Conservation (phyloP, 176 grass and related monocot species). For the Saccharum officinarum region DNA sequence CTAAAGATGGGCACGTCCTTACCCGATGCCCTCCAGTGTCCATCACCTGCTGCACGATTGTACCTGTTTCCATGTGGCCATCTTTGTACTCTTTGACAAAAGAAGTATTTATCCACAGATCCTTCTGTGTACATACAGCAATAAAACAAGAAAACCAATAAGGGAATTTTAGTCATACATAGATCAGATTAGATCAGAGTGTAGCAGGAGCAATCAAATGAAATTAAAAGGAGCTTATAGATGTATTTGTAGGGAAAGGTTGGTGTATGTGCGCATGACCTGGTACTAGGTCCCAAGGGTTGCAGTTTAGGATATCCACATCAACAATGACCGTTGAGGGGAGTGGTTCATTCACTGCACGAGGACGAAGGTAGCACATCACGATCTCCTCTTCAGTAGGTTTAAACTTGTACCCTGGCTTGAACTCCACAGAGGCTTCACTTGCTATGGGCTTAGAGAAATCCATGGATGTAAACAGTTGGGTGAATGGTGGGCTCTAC, state of each 20-base stretch:
- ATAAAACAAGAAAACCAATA: background rate
- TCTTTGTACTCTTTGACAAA: constrained; percentile 25
- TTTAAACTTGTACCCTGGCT: background rate
- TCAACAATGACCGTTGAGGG: background rate
- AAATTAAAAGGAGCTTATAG: background rate
- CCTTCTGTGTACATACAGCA: background rate
- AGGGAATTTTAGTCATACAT: too few species aligned
- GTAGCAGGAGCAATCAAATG: background rate
- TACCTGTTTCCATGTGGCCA: background rate
- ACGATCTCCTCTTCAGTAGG: background rate
- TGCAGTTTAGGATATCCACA: constrained; percentile 8
- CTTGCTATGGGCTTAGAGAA: background rate
- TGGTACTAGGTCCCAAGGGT: constrained; percentile 46
- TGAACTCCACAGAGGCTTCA: background rate
- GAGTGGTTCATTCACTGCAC: background rate
- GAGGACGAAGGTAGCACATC: background rate
- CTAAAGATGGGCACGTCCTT: constrained; percentile 18
- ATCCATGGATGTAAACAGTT: background rate
- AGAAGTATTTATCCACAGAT: constrained; percentile 36
- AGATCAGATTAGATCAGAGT: too few species aligned
- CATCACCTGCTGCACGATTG: constrained; percentile 23
- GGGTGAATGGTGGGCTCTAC: background rate
- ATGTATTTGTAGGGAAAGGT: background rate
- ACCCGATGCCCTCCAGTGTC: constrained; percentile 62
- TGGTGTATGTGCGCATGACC: background rate